Evolutionary conservation across 345 rosid genomes (phyloP).

Genomic region (Acer negundo): DNA sequence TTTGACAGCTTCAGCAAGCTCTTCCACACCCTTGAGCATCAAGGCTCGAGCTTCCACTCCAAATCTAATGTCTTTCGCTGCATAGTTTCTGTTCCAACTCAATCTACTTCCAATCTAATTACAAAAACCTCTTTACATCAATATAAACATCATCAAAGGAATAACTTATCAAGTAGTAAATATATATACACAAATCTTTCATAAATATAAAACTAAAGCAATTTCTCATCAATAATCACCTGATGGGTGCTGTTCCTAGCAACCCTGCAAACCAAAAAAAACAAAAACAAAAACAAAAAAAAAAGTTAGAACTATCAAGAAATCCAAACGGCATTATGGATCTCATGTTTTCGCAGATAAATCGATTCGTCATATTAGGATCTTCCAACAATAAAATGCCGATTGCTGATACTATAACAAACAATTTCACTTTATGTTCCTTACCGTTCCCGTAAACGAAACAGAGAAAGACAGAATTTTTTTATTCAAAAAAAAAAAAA

Average conservation of each 20-base stretch:
- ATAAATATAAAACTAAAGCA: neutral
- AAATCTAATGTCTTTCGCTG: slow-evolving; percentile 82
- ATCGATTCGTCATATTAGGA: neutral
- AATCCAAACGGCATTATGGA: neutral
- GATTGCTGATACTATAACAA: neutral
- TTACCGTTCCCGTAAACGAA: slow-evolving; percentile 11
- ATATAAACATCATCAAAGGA: neutral
- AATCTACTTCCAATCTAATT: slow-evolving; percentile 71
- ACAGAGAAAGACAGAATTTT: neutral
- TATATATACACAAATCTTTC: neutral
- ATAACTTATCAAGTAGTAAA: neutral
- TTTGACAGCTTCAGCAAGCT: slow-evolving; percentile 89
- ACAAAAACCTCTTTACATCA: neutral
- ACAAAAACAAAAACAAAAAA: slow-evolving; percentile 1
- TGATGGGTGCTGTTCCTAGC: slow-evolving; percentile 57
- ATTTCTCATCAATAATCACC: slow-evolving; percentile 37
- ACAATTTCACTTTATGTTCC: neutral
- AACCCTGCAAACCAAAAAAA: slow-evolving; percentile 38
- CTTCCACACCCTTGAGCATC: slow-evolving; percentile 96
- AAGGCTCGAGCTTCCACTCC: slow-evolving; percentile 88
- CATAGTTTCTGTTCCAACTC: slow-evolving; percentile 80
- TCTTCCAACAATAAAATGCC: neutral
- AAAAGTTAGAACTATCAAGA: neutral
- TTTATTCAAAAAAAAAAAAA: neutral
- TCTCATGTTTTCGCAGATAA: neutral